Evolutionary conservation across 495 filamentous ascomycete genomes (phyloP).

Genomic region (Parathielavia appendiculata): DNA sequence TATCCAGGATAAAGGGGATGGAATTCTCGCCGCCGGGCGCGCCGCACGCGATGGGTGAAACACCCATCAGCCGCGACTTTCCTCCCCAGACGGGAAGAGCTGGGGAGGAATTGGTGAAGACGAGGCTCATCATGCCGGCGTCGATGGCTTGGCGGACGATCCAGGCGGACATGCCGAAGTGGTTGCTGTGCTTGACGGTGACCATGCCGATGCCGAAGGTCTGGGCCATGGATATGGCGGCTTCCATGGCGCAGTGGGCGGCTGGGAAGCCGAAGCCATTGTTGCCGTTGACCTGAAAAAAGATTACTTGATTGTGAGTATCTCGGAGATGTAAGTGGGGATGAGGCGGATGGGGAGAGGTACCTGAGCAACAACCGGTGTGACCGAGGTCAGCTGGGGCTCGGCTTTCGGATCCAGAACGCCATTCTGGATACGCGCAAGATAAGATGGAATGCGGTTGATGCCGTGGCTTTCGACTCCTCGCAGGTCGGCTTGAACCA

Average conservation of each 20-base stretch:
- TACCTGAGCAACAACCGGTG: conserved; percentile 57
- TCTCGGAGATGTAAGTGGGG: background rate
- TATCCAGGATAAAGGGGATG: conserved; percentile 64
- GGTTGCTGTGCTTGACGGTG: conserved; percentile 67
- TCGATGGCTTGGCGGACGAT: conserved; percentile 69
- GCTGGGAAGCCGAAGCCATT: conserved; percentile 74
- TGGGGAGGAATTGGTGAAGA: conserved; percentile 75
- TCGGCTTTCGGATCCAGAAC: conserved; percentile 54
- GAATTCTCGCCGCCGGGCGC: conserved; percentile 49
- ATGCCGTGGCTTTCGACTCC: conserved; percentile 75
- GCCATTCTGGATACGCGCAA: conserved; percentile 60
- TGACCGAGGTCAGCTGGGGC: conserved; percentile 54
- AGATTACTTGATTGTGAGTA: background rate
- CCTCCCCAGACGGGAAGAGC: conserved; percentile 72
- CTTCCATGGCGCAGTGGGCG: conserved; percentile 56
- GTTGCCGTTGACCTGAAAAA: conserved; percentile 52
- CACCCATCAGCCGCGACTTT: conserved; percentile 61
- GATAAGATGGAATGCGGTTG: conserved; percentile 71
- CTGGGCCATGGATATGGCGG: conserved; percentile 59
- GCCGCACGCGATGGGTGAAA: conserved; percentile 72
- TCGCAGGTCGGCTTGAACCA: conserved; percentile 68
- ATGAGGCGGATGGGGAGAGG: background rate
- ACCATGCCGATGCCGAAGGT: conserved; percentile 68
- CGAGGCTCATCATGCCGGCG: conserved; percentile 65
- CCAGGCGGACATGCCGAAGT: conserved; percentile 79